Evolutionary conservation across 2,329 filamentous ascomycete species (phyloP), one percentile per base, ranked within the genome.

Genomic region (Penicillium sp.): DNA sequence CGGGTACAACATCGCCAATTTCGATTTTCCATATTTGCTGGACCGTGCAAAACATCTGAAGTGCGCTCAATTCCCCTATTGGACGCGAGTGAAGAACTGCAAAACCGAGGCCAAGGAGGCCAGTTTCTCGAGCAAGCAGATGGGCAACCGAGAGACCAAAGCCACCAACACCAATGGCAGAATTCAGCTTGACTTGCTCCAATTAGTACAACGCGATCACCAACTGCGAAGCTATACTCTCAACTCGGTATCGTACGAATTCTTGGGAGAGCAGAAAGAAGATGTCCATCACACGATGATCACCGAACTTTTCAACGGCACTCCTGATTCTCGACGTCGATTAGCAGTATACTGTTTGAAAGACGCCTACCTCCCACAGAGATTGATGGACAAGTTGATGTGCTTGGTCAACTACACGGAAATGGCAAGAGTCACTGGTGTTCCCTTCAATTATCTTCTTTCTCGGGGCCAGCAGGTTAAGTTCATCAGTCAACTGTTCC

Each of bases 281-380:
- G 95, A 99, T 76, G 95, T 99, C 2, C 95, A 99, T 72, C 89
- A 99, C 77, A 97, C 93, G 2, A 99, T 99, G 92, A 99, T 99
- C 69, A 99, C 96, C 0, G 96, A 98, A 71, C 80, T 99, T 3
- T 97, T 93, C 82, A 98, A 99, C 73, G 95, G 95, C 61, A 97
- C 95, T 0, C 88, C 93, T 0, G 95, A 99, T 73, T 96, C 94
- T 4, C 83, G 95, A 65, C 87, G 96, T 69, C 88, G 95, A 77
- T 79, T 99, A 50, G 95, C 95, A 1, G 86, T 99, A 1, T 99
- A 99, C 80, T 99, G 95, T 78, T 78, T 99, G 65, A 99, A 99
- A 77, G 96, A 99, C 79, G 95, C 95, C 0, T 99, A 96, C 70
- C 82, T 99, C 3, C 95, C 95, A 1, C 93, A 98, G 71, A 82